Base-by-base conservation (phyloP, 2,329 filamentous ascomycete genomes). In the Fusarium cicatricum region DNA sequence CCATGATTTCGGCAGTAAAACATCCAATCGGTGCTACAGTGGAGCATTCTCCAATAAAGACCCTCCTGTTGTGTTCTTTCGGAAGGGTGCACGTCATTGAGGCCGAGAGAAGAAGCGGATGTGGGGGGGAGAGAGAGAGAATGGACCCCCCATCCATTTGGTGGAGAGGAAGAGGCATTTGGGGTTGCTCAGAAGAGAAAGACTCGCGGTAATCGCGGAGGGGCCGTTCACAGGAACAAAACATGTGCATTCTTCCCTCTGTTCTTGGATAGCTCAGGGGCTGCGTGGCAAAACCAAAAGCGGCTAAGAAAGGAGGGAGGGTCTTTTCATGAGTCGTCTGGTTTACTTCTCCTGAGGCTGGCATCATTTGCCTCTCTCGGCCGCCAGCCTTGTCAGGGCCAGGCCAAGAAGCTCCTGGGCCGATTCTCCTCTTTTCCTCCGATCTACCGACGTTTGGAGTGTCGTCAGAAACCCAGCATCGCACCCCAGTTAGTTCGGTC, bases 141-240 rank as follows among this genome's bases (percentile, higher is more conserved):
- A 33, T 10, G 46, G 36, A 33, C n/a, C n/a, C n/a, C n/a, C n/a
- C 6, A 10, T 37, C 33, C 43, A 46, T 37, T 34, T 28, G 33
- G 43, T 46, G 43, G 43, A 46, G 43, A 37, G 32, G 43, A 6
- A 17, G n/a, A 17, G 9, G 23, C 12, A 14, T 32, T 31, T 32
- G 29, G 11, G 29, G 11, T n/a, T 26, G 37, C 52, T 60, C 43
- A 45, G 45, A 34, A 12, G 45, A n/a, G 19, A 47, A 33, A 46
- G 54, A 44, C 42, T 28, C 48, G 60, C 60, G 60, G 60, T 60
- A 53, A 63, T 62, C 60, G 59, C 59, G 55, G 42, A 63, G 57
- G 39, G 26, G 28, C 41, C 26, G 43, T 15, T 12, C 23, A 16
- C 16, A n/a, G 46, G 42, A 48, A n/a, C 11, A 32, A 32, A 32